These are phyloP conservation scores for Saccharomycopsis sp. DNA, from an alignment of 805 yeast genomes.

Conservation along the genomic window DNA sequence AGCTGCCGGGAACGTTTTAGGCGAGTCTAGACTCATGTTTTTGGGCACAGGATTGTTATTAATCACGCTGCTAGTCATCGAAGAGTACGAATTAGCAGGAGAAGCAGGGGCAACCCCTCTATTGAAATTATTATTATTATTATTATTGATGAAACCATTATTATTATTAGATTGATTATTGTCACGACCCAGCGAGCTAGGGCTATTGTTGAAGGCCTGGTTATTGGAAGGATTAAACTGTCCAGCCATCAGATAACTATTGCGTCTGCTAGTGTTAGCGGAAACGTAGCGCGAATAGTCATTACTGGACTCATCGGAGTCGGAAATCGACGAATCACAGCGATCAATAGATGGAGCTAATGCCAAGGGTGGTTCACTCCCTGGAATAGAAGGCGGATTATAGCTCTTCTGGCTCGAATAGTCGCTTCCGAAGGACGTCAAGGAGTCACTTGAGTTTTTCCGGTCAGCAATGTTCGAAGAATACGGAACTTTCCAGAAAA, in stretches of 20 bases:
- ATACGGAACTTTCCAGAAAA: conserved; percentile 59
- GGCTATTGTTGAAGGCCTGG: too few species aligned
- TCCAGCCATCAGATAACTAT: background rate
- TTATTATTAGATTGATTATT: too few species aligned
- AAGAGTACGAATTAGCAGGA: conserved; percentile 11
- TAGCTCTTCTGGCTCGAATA: conserved; percentile 23
- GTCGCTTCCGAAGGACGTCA: conserved; percentile 41
- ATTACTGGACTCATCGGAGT: conserved; percentile 8
- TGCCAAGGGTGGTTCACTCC: background rate
- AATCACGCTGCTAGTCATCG: conserved; percentile 2
- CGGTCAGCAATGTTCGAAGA: conserved; percentile 42
- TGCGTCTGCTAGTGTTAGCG: background rate
- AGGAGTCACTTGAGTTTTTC: conserved; percentile 44
- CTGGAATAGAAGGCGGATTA: background rate
- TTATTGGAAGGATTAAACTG: too few species aligned
- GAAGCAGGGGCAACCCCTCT: background rate
- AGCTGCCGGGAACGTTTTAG: conserved; percentile 4
- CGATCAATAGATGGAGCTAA: background rate
- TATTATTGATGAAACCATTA: conserved; percentile 1
- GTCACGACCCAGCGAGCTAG: too few species aligned
- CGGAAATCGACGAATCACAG: conserved; percentile 4
- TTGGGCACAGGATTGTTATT: conserved; percentile 5
- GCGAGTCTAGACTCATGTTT: background rate
- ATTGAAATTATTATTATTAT: background rate
- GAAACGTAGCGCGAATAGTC: background rate